Percentiles rank a stretch among this genome's conserved stretches.
Evolutionary conservation across 495 filamentous ascomycete species (phyloP).

Genomic region (Amniculicola lignicola): DNA sequence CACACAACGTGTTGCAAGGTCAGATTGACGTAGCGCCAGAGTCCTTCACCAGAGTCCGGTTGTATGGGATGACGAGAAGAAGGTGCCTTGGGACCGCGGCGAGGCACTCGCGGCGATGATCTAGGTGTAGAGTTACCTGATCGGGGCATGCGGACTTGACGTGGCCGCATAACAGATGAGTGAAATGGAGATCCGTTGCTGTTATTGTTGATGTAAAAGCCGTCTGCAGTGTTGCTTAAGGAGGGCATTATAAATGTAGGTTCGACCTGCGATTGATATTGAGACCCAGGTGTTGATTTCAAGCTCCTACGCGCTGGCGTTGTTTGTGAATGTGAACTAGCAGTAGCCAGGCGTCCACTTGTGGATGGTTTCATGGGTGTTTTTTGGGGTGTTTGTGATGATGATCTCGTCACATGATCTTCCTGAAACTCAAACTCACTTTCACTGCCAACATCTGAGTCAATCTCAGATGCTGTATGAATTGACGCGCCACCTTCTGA

Average conservation of each 20-base stretch:
- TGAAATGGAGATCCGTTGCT: too few relatives aligned
- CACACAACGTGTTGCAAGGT: constrained; percentile 28
- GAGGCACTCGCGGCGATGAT: too few relatives aligned
- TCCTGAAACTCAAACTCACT: constrained; percentile 2
- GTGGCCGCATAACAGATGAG: too few relatives aligned
- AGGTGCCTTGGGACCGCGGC: too few relatives aligned
- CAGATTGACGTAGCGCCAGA: constrained; percentile 10
- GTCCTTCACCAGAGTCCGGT: too few relatives aligned
- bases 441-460: constrained; percentile 14
- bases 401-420: constrained; percentile 5
- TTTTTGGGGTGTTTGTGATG: constrained; percentile 7
- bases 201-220: too few relatives aligned
- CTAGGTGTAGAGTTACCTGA: too few relatives aligned
- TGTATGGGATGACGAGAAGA: too few relatives aligned
- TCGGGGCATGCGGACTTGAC: too few relatives aligned
- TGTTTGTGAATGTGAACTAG: constrained; percentile 11
- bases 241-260: constrained; percentile 52
- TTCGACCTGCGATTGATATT: constrained; percentile 43
- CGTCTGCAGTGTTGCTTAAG: constrained; percentile 34
- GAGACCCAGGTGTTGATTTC: constrained; percentile 23
- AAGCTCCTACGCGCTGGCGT: constrained; percentile 11
- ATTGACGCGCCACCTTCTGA: constrained; percentile 23
- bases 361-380: constrained; percentile 19
- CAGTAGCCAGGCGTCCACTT: background rate
- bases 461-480: constrained; percentile 18